phyloP scores from a whole-genome alignment of 202 grass and related monocot species.

The Digitaria exilis region DNA sequence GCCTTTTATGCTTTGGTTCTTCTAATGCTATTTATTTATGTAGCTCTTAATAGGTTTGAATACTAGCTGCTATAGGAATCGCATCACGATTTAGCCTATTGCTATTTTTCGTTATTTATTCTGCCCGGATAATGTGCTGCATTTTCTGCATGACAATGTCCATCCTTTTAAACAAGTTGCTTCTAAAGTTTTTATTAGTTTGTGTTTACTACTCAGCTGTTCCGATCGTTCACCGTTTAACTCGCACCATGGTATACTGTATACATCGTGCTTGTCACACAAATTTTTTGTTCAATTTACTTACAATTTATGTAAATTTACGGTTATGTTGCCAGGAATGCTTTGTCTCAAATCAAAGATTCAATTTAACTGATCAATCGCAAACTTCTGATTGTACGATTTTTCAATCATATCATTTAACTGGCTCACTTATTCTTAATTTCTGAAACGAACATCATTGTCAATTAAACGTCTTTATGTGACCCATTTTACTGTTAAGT shows the following conservation, averaged over 20 bases:
- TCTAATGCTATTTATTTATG: conserved; percentile 1
- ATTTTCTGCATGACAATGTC: conserved; percentile 29
- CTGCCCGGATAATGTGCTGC: neutral
- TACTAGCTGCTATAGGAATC: neutral
- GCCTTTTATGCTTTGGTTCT: neutral
- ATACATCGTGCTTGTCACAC: neutral
- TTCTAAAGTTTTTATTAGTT: neutral
- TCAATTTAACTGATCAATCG: conserved; percentile 1
- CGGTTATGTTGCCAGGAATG: neutral
- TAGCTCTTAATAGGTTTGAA: neutral
- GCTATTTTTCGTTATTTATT: conserved; percentile 16
- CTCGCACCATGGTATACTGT: neutral
- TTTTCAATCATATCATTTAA: conserved; percentile 11
- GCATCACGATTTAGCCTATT: neutral
- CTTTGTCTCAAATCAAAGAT: neutral
- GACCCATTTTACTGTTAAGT: neutral
- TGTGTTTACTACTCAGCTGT: neutral
- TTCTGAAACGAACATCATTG: neutral
- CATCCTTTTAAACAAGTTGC: neutral
- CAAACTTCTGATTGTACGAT: neutral
- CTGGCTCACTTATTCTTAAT: neutral
- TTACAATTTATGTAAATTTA: conserved; percentile 6
- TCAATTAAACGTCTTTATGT: neutral
- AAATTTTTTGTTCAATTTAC: neutral
- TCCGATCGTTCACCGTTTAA: neutral